Evolutionary conservation across 768 basidiomycete genomes (phyloP).

Genomic region (Sistotremastrum suecicum): DNA sequence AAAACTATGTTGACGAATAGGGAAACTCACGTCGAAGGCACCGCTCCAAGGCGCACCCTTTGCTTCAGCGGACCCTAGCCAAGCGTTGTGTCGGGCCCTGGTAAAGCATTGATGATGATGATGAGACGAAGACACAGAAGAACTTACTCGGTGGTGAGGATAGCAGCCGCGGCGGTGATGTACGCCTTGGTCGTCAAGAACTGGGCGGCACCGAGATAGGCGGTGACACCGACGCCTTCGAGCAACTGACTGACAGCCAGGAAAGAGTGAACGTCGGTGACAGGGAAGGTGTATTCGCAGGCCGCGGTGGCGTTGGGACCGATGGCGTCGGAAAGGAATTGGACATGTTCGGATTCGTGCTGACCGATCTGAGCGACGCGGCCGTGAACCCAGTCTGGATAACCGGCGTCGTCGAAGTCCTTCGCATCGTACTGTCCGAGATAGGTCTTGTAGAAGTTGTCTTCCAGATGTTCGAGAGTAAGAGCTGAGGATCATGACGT

Average conservation of each 20-base stretch:
- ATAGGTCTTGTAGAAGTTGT: no score
- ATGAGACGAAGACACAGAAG: background rate
- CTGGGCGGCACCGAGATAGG: conserved; percentile 43
- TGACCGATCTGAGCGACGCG: conserved; percentile 36
- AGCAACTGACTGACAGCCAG: conserved; percentile 28
- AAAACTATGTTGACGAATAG: background rate
- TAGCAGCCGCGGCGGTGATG: conserved; percentile 40
- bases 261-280: conserved; percentile 32
- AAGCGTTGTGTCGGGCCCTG: conserved; percentile 32
- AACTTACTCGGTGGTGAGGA: conserved; percentile 34
- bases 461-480: no score
- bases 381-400: conserved; percentile 31
- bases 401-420: conserved; percentile 31
- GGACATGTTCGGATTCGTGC: conserved; percentile 44
- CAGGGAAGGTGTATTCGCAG: conserved; percentile 47
- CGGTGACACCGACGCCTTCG: conserved; percentile 40
- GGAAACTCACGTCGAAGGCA: conserved; percentile 25
- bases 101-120: background rate
- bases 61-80: conserved; percentile 29
- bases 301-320: conserved; percentile 30
- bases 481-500: no score
- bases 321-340: conserved; percentile 31
- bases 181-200: conserved; percentile 25
- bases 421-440: no score
- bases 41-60: conserved; percentile 31